Percentiles rank a stretch among this genome's conserved stretches.
Conservation (phyloP, 257 asterid genomes). For the Solanum neorickii region DNA sequence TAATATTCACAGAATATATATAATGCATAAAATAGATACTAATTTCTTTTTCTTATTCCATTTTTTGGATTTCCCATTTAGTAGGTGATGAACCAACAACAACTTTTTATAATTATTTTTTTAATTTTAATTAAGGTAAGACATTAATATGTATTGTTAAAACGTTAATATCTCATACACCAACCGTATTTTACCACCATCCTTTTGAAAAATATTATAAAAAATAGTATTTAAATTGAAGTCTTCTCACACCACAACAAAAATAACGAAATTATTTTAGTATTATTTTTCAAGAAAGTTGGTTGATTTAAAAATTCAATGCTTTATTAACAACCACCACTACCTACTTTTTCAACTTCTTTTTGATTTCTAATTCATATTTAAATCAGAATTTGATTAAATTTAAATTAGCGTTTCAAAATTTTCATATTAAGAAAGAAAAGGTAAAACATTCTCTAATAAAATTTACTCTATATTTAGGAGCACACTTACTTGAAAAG, state of each 20-base stretch:
- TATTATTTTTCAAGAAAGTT: not conserved
- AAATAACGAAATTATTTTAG: not conserved
- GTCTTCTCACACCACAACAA: not conserved
- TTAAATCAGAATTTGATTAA: fast-evolving
- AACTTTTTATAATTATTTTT: not conserved
- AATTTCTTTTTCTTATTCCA: not conserved
- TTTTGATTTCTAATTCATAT: not conserved
- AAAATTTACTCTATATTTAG: too few relatives aligned
- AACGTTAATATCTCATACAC: not conserved
- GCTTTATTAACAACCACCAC: not conserved
- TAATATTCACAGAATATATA: not conserved
- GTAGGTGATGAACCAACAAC: not conserved
- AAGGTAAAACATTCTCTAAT: too few relatives aligned
- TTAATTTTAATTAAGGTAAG: not conserved
- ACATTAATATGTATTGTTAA: not conserved
- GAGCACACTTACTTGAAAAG: too few relatives aligned
- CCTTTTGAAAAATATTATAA: not conserved
- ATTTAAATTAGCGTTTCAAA: too few relatives aligned
- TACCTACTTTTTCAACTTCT: not conserved
- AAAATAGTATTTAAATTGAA: not conserved
- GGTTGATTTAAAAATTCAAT: not conserved
- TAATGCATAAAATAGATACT: not conserved
- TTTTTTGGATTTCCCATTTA: not conserved
- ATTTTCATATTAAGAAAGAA: fast-evolving
- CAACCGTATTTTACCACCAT: not conserved